Percentiles rank a stretch among this genome's conserved stretches.
These are phyloP conservation scores for Oenanthe javanica DNA, from an alignment of 140 eudicot species.

Conservation along the genomic window DNA sequence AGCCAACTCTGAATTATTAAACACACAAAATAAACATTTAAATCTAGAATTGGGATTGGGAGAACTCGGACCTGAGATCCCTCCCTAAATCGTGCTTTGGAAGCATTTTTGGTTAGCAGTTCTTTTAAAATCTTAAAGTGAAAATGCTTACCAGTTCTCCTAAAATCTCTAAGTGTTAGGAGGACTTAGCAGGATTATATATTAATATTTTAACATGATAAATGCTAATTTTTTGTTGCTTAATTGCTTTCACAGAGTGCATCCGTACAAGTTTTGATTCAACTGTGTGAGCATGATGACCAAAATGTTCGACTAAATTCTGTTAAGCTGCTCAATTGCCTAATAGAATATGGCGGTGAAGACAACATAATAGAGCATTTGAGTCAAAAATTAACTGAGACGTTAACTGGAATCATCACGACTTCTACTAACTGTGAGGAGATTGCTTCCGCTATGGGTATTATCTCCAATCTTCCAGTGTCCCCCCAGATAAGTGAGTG, in stretches of 20 bases:
- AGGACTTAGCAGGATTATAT: too few species aligned
- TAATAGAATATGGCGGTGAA: conserved; percentile 45
- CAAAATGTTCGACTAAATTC: conserved; percentile 44
- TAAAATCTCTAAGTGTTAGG: too few species aligned
- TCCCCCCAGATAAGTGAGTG: conserved; percentile 38
- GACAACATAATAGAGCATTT: conserved; percentile 31
- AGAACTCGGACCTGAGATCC: too few species aligned
- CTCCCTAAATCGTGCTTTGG: too few species aligned
- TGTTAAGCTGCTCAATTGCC: conserved; percentile 45
- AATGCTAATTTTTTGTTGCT: conserved; percentile 1
- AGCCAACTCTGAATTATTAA: too few species aligned
- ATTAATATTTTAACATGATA: too few species aligned
- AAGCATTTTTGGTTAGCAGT: too few species aligned
- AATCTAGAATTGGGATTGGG: too few species aligned
- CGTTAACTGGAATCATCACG: conserved; percentile 32
- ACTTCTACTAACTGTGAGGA: conserved; percentile 39
- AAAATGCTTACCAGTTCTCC: too few species aligned
- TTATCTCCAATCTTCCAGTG: conserved; percentile 44
- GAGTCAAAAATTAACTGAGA: conserved; percentile 29
- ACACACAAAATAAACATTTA: too few species aligned
- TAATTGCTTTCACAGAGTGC: conserved; percentile 30
- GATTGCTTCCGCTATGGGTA: conserved; percentile 51
- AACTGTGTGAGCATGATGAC: conserved; percentile 39
- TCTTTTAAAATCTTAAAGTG: too few species aligned
- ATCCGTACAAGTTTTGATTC: conserved; percentile 30